Base-by-base conservation (phyloP, 306 rosid species). In the Malus asiatica region DNA sequence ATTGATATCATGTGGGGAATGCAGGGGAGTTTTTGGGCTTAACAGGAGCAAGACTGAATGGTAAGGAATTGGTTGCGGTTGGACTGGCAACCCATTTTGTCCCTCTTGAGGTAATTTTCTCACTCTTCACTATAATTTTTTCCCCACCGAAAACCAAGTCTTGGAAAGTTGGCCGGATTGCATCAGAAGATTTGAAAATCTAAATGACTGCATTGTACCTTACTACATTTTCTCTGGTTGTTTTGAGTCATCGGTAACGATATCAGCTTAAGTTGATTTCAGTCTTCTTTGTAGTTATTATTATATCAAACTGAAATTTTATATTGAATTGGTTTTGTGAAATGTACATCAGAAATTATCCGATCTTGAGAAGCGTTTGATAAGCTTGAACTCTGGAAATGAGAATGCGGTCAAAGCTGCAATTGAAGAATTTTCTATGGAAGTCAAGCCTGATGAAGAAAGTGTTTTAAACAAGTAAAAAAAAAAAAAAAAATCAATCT, bases 61-160 rank as follows among this genome's bases (percentile, higher is more conserved):
- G 98, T 68, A 90, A 86, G 80, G 98, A 94, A 82, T 45, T 91
- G 85, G 89, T 94, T 71, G 91, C 91, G 22, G 88, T 66, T 70
- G 97, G 96, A 82, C 60, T 91, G 45, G 97, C 98, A 65, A 94
- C 98, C 33, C 98, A 94, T 84, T 88, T 92, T 67, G 97, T 95
- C 61, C 83, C 93, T 79, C 90, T 81, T 8, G 93, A 95, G 96
- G 98, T 95, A 73, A 71, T 80, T 77, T 80, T 73, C 27, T 77
- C 46, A 51, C 8, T 33, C 29, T 64, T 38, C 4, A 22, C 59
- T 27, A 48, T 63, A 48, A 25, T 44, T 58, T 66, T 66, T 25
- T 58, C 59, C 68, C 44, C 57, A 38, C 40, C 46, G 40, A 2
- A 63, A 51, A 52, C 40, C 23, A 52, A 22, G 19, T 19, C 60